These are phyloP conservation scores for Amanita thiersii DNA, from an alignment of 768 basidiomycete genomes.

Conservation along the genomic window DNA sequence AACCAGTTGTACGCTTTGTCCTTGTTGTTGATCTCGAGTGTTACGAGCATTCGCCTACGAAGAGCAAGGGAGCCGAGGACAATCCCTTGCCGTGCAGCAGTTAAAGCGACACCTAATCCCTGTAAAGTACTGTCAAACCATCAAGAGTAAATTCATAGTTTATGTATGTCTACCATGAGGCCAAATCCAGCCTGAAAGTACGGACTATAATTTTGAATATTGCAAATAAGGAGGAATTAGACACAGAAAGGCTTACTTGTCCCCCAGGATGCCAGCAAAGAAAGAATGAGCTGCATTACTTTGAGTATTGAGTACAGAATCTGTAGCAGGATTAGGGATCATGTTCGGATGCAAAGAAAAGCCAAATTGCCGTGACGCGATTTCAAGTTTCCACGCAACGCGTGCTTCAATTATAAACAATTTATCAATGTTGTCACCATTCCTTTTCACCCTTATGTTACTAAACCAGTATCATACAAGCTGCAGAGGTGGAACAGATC, in stretches of 20 bases:
- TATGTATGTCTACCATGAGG: slow-evolving; percentile 54
- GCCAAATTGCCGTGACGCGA: not conserved
- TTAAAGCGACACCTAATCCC: slow-evolving; percentile 87
- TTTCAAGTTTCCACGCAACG: not conserved
- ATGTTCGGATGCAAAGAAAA: not conserved
- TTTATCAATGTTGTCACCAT: too few species aligned
- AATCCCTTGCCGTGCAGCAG: slow-evolving; percentile 62
- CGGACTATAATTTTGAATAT: slow-evolving; percentile 54
- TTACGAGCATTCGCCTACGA: slow-evolving; percentile 85
- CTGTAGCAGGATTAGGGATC: not conserved
- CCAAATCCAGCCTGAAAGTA: slow-evolving; percentile 99
- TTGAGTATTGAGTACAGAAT: slow-evolving; percentile 3
- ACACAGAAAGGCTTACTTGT: slow-evolving; percentile 49
- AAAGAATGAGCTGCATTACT: slow-evolving; percentile 19
- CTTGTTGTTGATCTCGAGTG: slow-evolving; percentile 93
- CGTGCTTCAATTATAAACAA: too few species aligned
- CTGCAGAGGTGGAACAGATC: slow-evolving; percentile 1
- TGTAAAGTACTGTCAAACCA: slow-evolving; percentile 23
- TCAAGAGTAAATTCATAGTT: not conserved
- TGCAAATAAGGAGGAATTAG: slow-evolving; percentile 6
- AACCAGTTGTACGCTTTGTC: slow-evolving; percentile 97
- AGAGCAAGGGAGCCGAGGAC: slow-evolving; percentile 66
- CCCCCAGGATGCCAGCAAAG: slow-evolving; percentile 35
- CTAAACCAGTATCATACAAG: not conserved
- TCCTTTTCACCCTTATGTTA: too few species aligned